Conservation (phyloP, 2,329 filamentous ascomycete genomes). For the Decorospora gaudefroyi region DNA sequence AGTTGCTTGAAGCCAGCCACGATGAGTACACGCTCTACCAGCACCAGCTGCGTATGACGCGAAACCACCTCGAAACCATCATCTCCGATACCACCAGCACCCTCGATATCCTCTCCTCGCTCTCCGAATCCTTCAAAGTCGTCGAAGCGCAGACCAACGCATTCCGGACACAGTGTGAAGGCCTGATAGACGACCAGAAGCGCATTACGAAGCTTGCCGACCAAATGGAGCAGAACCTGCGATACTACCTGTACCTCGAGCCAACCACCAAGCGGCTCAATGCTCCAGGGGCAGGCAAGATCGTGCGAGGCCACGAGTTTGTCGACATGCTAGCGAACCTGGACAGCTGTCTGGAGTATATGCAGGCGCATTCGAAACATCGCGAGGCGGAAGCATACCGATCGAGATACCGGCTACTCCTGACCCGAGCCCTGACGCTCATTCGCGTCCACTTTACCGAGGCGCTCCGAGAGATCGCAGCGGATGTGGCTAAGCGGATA, state of each 20-base stretch:
- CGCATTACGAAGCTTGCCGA: constrained; percentile 78
- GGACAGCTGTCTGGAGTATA: constrained; percentile 90
- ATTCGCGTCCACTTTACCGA: constrained; percentile 69
- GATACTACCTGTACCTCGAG: constrained; percentile 93
- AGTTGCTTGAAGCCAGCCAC: constrained; percentile 79
- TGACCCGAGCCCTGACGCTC: constrained; percentile 69
- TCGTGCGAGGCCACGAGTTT: constrained; percentile 84
- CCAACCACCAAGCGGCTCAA: constrained; percentile 88
- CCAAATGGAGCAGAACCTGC: constrained; percentile 84
- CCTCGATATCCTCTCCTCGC: constrained; percentile 72
- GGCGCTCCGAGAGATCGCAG: constrained; percentile 64
- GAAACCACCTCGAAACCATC: constrained; percentile 79
- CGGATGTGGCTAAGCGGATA: constrained; percentile 65
- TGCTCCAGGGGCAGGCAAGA: constrained; percentile 82
- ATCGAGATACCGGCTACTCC: constrained; percentile 80
- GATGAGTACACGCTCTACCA: constrained; percentile 82
- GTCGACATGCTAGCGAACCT: constrained; percentile 85
- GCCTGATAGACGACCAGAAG: constrained; percentile 79
- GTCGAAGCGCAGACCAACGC: constrained; percentile 91
- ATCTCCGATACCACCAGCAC: constrained; percentile 76
- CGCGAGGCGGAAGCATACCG: constrained; percentile 86
- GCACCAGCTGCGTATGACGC: constrained; percentile 78
- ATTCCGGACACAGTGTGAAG: constrained; percentile 91
- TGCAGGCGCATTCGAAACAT: constrained; percentile 82
- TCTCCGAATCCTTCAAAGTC: constrained; percentile 83